Base-by-base conservation (phyloP, 2,329 filamentous ascomycete genomes). In the Cercospora janseana region DNA sequence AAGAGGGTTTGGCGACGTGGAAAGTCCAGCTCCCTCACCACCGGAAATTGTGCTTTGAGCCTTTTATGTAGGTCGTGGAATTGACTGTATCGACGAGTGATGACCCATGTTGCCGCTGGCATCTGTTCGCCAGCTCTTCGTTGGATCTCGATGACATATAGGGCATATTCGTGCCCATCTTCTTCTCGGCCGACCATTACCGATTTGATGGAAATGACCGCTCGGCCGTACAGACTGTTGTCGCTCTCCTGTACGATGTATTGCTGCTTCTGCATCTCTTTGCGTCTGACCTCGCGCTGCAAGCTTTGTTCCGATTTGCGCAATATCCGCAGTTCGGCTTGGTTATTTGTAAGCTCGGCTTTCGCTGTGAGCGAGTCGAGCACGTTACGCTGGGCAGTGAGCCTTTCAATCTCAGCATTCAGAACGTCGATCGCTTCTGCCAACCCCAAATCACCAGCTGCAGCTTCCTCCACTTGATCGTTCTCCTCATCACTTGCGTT, bases 211-310 rank as follows among this genome's bases (percentile, higher is more conserved):
- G 81, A 86, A 61, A 97, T 83, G 0, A 83, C 88, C 2, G 93
- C 92, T 13, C 92, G 87, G 2, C 93, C 93, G 63, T 95, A 97
- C 18, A 98, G 76, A 68, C 90, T 95, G 69, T 95, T 98, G 67
- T 98, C 94, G 65, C 90, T 96, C 70, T 98, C 93, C 70, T 98
- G 93, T 6, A 97, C 83, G 37, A 95, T 88, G 62, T 98, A 98
- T 67, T 98, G 94, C 69, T 95, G 93, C 45, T 91, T 81, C 67
- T 98, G 93, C 64, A 98, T 80, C 69, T 97, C 92, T 67, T 97
- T 98, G 26, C 91, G 83, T 49, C 89, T 82, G 47, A 97, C 90
- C 69, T 98, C 93, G 58, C 93, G 80, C 63, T 95, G 87, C 50
- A 98, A 74, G 69, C 93, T 98, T 24, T 90, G 85, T 68, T 93